Evolutionary conservation across 164 flowering plant species (phyloP).

Genomic region (Vitis labrusca): DNA sequence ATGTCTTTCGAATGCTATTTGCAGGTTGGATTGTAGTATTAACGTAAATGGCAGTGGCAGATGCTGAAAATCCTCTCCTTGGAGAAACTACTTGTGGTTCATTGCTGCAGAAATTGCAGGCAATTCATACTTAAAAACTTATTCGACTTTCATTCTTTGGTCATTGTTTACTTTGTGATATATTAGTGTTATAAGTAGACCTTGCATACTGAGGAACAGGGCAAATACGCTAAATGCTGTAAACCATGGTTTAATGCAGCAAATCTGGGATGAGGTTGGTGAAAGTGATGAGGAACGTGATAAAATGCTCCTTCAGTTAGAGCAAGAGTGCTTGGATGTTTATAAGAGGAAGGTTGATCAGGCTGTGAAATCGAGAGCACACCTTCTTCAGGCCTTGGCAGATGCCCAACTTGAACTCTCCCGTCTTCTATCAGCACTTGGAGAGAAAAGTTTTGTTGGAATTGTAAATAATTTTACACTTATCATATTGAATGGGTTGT

Average conservation of each 20-base stretch:
- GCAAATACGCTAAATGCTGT: not conserved
- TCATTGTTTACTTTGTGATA: not conserved
- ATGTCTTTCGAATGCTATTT: not conserved
- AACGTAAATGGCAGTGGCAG: conserved; percentile 65
- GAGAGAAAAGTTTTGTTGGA: conserved; percentile 68
- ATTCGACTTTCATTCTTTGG: not conserved
- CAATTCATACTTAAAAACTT: conserved; percentile 8
- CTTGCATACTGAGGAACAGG: not conserved
- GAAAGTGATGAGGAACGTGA: conserved; percentile 88
- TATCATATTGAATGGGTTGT: not conserved
- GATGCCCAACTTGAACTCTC: conserved; percentile 76
- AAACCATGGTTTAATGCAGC: conserved; percentile 38
- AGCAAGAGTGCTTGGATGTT: conserved; percentile 95
- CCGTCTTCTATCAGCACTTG: conserved; percentile 72
- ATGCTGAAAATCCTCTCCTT: conserved; percentile 53
- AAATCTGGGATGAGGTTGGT: conserved; percentile 99
- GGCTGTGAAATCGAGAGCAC: conserved; percentile 81
- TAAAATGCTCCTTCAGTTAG: conserved; percentile 89
- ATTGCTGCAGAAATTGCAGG: conserved; percentile 86
- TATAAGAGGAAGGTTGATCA: conserved; percentile 91
- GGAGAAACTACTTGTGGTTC: conserved; percentile 88
- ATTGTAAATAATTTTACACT: conserved; percentile 46
- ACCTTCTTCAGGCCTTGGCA: conserved; percentile 79
- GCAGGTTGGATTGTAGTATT: conserved; percentile 25
- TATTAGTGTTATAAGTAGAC: not conserved